Percentiles rank a stretch among this genome's conserved stretches.
Evolutionary conservation across 805 yeast species (phyloP).

Genomic region (Cyberlindnera sargentensis): DNA sequence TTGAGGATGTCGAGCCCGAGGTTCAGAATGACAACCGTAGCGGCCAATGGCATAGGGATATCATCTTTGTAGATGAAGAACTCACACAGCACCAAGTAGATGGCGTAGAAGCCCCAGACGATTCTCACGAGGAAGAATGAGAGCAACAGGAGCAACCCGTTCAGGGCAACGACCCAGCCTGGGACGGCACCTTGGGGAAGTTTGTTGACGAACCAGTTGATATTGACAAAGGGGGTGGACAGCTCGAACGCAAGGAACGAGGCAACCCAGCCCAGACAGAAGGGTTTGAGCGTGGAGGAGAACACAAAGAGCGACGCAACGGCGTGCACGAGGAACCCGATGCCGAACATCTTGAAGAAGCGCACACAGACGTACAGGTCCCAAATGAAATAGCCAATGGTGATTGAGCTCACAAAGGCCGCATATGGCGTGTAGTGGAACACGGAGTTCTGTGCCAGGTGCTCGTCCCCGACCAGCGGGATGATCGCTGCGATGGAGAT

Average conservation of each 20-base stretch:
- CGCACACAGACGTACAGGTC: conserved; percentile 65
- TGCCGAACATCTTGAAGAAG: conserved; percentile 65
- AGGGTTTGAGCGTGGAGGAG: conserved; percentile 55
- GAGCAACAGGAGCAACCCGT: conserved; percentile 63
- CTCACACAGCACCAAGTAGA: conserved; percentile 41
- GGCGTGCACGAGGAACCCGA: conserved; percentile 80
- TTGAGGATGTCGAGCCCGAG: conserved; percentile 60
- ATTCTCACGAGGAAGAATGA: conserved; percentile 76
- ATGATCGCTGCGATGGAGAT: conserved; percentile 51
- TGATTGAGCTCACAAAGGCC: conserved; percentile 63
- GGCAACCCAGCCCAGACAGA: conserved; percentile 75
- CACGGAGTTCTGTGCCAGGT: conserved; percentile 42
- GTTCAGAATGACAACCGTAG: conserved; percentile 49
- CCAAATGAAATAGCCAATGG: conserved; percentile 90
- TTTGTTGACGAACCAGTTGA: conserved; percentile 85
- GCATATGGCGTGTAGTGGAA: conserved; percentile 71
- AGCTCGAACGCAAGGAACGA: conserved; percentile 80
- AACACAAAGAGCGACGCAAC: conserved; percentile 75
- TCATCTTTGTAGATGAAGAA: conserved; percentile 37
- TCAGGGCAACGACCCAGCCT: conserved; percentile 44
- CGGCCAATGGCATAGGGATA: conserved; percentile 41
- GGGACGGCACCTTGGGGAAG: conserved; percentile 65
- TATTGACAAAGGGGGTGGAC: conserved; percentile 90
- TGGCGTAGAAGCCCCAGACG: conserved; percentile 81
- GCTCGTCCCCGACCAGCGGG: conserved; percentile 59